Evolutionary conservation across 768 basidiomycete genomes (phyloP), one percentile per base, ranked within the genome.

Genomic region (Hypsizygus marmoreus): DNA sequence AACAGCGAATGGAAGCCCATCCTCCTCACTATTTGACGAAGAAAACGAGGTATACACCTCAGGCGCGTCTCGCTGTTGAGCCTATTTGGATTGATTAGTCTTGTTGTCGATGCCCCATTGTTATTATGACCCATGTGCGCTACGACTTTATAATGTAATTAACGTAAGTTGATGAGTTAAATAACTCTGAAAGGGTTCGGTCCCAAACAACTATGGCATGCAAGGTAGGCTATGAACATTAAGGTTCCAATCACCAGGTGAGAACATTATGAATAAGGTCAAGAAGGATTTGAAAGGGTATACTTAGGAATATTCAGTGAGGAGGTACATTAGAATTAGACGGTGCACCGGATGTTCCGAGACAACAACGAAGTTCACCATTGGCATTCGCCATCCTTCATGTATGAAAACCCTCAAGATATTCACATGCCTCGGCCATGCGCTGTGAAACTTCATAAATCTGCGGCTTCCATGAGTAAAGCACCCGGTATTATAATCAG

Each of bases 1-100:
- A 72, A 62, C 66, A 73, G 43, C 70, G 84, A 35, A 71, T 82
- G 71, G 75, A 80, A 16, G 75, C 82, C 0, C 55, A 66, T 7
- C 64, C 64, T 38, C 53, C 55, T 2, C 17, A 14, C 12, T 57
- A 59, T 34, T 59, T 48, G 41, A 46, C 49, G 20, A 53, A 17
- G 25, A 48, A 40, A 25, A 46, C 47, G 16, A 44, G 24, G 39
- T 70, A 71, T 52, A 31, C 16, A 6, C 64, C 69, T 3, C 65
- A 55, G 49, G 60, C 67, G 1, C 28, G 38, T 3, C 57, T 69
- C 24, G 39, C 46, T 23, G 59, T 65, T 32, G 65, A 68, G 16
- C 67, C 66, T 16, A 64, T 36, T 6, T 75, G 66, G 68, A 58
- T 73, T 20, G 69, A 67, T 40, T 72, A 43, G 57, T n/a, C 13